Percentiles rank a stretch among this genome's conserved stretches.
phyloP scores from a whole-genome alignment of 2,329 filamentous ascomycete species.

The Macrophomina phaseolina region DNA sequence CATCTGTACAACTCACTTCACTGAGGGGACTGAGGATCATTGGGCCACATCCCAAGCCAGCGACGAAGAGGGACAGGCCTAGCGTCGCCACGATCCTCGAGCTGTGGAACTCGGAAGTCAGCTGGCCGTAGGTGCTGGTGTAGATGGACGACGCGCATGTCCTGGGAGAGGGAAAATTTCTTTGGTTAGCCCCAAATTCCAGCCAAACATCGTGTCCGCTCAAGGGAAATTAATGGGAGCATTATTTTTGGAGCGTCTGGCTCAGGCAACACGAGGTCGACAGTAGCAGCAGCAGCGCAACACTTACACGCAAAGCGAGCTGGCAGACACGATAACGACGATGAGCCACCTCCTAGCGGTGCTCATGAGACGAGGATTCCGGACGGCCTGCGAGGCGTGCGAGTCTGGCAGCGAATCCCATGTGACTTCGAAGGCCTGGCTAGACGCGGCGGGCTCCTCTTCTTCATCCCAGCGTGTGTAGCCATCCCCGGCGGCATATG shows the following conservation, averaged over 20 bases:
- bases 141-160: conserved; percentile 90
- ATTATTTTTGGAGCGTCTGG: conserved; percentile 26
- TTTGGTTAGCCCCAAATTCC: conserved; percentile 18
- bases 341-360: conserved; percentile 78
- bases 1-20: conserved; percentile 43
- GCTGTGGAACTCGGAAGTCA: conserved; percentile 74
- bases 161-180: conserved; percentile 48
- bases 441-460: conserved; percentile 33
- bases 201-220: conserved; percentile 5
- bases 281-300: not conserved
- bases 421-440: conserved; percentile 68
- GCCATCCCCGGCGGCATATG: conserved; percentile 45
- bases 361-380: conserved; percentile 74
- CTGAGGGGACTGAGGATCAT: conserved; percentile 63
- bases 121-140: conserved; percentile 78
- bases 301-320: conserved; percentile 83
- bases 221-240: not conserved
- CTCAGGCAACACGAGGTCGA: conserved; percentile 19
- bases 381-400: conserved; percentile 21
- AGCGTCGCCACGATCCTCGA: conserved; percentile 76
- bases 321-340: conserved; percentile 73
- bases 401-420: conserved; percentile 80
- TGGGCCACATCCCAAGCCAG: conserved; percentile 68
- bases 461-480: conserved; percentile 44
- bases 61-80: conserved; percentile 81